Conservation (phyloP, 768 basidiomycete species). For the Trametes cinnabarina region DNA sequence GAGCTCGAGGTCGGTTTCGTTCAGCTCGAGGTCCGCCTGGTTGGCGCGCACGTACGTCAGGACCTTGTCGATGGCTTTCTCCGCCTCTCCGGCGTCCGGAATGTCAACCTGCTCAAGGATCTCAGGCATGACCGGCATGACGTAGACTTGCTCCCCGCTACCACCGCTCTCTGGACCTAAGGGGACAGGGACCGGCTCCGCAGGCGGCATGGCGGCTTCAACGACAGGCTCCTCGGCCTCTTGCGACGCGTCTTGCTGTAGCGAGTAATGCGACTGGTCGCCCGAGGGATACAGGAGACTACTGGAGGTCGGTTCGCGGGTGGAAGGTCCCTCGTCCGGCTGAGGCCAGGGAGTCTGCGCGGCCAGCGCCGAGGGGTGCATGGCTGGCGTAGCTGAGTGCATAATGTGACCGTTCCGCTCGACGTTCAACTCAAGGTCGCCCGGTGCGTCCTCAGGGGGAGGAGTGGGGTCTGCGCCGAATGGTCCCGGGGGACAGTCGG, state of each 20-base stretch:
- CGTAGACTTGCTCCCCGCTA: slow-evolving; percentile 5
- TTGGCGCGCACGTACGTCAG: slow-evolving; percentile 47
- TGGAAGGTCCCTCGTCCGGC: background rate
- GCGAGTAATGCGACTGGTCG: background rate
- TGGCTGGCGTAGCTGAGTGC: background rate
- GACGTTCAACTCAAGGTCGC: background rate
- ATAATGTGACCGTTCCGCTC: background rate
- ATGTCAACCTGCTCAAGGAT: background rate
- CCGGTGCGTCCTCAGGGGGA: background rate
- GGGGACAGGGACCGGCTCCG: slow-evolving; percentile 5
- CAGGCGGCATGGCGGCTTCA: background rate
- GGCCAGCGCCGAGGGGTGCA: slow-evolving; percentile 1
- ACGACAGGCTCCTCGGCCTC: background rate
- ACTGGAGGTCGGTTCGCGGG: background rate
- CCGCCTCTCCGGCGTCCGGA: slow-evolving; percentile 48
- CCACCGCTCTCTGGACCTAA: slow-evolving; percentile 1
- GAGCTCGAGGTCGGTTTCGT: slow-evolving; percentile 37
- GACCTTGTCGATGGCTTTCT: slow-evolving; percentile 53
- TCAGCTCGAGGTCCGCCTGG: slow-evolving; percentile 33
- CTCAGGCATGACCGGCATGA: slow-evolving; percentile 12
- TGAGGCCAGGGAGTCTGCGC: background rate
- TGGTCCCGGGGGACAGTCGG: background rate
- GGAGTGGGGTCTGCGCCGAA: background rate
- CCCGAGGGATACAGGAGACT: background rate
- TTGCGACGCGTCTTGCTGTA: background rate